Evolutionary conservation across 139 green algal genomes (phyloP).

Genomic region (Chlorella sp.): DNA sequence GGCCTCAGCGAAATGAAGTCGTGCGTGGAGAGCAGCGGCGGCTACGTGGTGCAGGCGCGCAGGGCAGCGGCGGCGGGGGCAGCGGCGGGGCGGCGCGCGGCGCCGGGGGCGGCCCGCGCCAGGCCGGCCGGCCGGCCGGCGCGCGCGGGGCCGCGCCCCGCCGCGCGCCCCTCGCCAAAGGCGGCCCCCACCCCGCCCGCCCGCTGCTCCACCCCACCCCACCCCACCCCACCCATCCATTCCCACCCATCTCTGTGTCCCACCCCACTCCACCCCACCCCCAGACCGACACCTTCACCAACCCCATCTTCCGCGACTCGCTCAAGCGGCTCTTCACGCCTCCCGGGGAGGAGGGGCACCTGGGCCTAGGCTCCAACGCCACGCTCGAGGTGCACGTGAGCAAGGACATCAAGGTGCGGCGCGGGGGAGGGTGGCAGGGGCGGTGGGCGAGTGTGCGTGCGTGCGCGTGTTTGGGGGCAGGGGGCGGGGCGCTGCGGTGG

Average conservation of each 20-base stretch:
- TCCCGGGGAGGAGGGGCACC: constrained; percentile 65
- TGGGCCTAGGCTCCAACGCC: constrained; percentile 71
- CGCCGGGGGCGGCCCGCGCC: no score
- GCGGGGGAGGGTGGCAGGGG: no score
- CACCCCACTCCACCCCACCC: no score
- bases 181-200: not conserved
- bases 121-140: no score
- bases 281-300: constrained; percentile 89
- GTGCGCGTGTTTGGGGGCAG: no score
- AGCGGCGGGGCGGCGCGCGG: no score
- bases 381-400: constrained; percentile 72
- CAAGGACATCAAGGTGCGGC: constrained; percentile 76
- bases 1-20: constrained; percentile 96
- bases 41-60: constrained; percentile 70
- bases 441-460: no score
- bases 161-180: not conserved
- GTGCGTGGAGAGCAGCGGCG: constrained; percentile 83
- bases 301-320: constrained; percentile 89
- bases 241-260: not conserved
- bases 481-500: no score
- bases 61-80: no score
- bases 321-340: constrained; percentile 75
- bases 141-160: not conserved
- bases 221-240: not conserved
- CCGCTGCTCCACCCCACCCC: not conserved